Evolutionary conservation across 768 basidiomycete genomes (phyloP).

Genomic region (Kondoa malvinella): DNA sequence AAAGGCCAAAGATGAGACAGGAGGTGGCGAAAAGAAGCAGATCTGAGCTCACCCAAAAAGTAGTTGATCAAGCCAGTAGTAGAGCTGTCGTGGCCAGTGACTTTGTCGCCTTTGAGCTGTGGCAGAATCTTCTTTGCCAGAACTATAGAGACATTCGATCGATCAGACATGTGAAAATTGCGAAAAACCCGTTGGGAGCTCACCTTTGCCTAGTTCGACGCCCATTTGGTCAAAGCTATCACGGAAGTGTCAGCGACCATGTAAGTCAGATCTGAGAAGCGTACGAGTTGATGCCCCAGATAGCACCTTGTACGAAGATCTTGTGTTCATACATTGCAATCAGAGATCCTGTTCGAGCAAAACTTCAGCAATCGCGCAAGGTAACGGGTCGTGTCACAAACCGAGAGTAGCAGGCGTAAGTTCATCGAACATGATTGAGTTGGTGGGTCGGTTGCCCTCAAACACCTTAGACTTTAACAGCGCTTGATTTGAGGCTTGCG

Average conservation of each 20-base stretch:
- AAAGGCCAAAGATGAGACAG: too few species aligned
- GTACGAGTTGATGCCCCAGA: slow-evolving; percentile 86
- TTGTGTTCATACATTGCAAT: slow-evolving; percentile 95
- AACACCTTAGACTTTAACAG: slow-evolving; percentile 95
- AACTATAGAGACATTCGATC: slow-evolving; percentile 33
- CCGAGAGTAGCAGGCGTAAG: slow-evolving; percentile 80
- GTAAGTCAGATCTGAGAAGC: too few species aligned
- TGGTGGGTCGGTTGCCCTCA: slow-evolving; percentile 91
- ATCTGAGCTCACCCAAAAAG: too few species aligned
- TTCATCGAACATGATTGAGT: slow-evolving; percentile 85
- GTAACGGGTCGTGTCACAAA: slow-evolving; percentile 22
- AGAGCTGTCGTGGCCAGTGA: slow-evolving; percentile 85
- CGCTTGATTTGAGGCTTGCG: slow-evolving; percentile 47
- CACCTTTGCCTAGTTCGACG: slow-evolving; percentile 82
- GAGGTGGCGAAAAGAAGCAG: too few species aligned
- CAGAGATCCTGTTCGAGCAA: slow-evolving; percentile 43
- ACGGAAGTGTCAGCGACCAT: slow-evolving; percentile 8
- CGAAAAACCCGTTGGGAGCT: too few species aligned
- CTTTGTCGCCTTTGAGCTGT: slow-evolving; percentile 47
- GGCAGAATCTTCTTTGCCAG: slow-evolving; percentile 88
- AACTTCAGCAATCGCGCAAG: not conserved
- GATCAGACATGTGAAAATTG: too few species aligned
- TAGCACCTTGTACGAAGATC: slow-evolving; percentile 90
- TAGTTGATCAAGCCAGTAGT: slow-evolving; percentile 93
- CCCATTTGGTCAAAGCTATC: slow-evolving; percentile 77